phyloP scores from a whole-genome alignment of 441 rosid species.

The Mallotus japonicus region DNA sequence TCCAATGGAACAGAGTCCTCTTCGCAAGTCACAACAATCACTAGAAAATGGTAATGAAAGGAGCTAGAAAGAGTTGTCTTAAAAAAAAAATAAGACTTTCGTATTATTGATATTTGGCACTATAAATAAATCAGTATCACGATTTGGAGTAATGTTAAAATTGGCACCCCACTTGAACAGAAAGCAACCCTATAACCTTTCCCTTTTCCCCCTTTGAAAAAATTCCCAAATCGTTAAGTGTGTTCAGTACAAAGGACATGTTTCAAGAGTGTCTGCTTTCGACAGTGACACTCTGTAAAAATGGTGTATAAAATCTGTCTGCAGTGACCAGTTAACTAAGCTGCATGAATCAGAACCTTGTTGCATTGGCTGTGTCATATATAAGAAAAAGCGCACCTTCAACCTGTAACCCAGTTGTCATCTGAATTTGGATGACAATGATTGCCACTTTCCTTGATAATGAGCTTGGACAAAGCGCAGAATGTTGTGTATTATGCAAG shows the following conservation, averaged over 20 bases:
- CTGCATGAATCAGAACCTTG: conserved; percentile 4
- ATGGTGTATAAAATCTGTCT: conserved; percentile 1
- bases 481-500: conserved; percentile 25
- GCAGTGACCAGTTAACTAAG: not conserved
- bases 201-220: not conserved
- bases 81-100: not conserved
- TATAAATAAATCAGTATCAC: conserved; percentile 3
- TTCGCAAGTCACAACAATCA: not conserved
- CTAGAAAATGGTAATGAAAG: not conserved
- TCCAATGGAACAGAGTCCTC: not conserved
- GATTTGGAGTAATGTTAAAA: conserved; percentile 3
- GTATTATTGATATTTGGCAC: conserved; percentile 1
- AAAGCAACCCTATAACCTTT: not conserved
- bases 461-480: conserved; percentile 20
- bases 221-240: not conserved
- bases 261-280: not conserved
- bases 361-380: not conserved
- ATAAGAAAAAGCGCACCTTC: not conserved
- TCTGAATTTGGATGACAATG: conserved; percentile 7
- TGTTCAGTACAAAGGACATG: not conserved
- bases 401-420: conserved; percentile 1
- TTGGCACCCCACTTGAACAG: not conserved
- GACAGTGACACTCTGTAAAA: not conserved
- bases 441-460: conserved; percentile 9
- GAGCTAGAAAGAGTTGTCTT: not conserved